These are phyloP conservation scores for Globisporangium okanoganense DNA, from an alignment of 352 stramenopile genomes.

Conservation along the genomic window DNA sequence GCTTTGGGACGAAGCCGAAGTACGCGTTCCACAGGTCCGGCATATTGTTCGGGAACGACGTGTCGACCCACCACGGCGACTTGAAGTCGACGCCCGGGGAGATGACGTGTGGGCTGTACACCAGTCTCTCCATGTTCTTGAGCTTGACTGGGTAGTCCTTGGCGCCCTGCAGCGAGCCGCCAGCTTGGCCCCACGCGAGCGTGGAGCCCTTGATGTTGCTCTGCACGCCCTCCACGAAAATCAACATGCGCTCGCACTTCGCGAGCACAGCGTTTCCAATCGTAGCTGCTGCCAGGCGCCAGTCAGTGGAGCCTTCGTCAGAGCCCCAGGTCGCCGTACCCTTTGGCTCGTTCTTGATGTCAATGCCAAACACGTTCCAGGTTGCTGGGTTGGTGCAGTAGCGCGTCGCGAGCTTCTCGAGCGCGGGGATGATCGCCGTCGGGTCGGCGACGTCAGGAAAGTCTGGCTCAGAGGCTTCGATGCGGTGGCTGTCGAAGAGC, in stretches of 20 bases:
- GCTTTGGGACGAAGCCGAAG: constrained; percentile 61
- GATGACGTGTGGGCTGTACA: constrained; percentile 68
- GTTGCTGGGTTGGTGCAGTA: constrained; percentile 57
- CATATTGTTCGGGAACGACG: constrained; percentile 67
- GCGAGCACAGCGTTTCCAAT: constrained; percentile 69
- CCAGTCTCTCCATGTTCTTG: constrained; percentile 62
- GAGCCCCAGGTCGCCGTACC: constrained; percentile 62
- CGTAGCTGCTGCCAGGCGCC: constrained; percentile 49
- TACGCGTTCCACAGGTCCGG: constrained; percentile 55
- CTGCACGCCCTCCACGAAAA: constrained; percentile 77
- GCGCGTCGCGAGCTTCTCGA: constrained; percentile 47
- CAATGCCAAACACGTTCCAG: constrained; percentile 74
- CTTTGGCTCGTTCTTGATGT: constrained; percentile 81
- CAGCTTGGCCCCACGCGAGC: constrained; percentile 55
- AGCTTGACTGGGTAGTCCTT: constrained; percentile 63
- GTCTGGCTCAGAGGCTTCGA: constrained; percentile 45
- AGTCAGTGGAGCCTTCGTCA: constrained; percentile 59
- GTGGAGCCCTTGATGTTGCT: constrained; percentile 57
- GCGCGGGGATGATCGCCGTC: constrained; percentile 46
- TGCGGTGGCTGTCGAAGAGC: constrained; percentile 66
- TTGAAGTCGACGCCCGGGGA: constrained; percentile 62
- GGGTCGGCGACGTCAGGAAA: constrained; percentile 58
- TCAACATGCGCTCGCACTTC: constrained; percentile 51
- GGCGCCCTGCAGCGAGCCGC: constrained; percentile 50
- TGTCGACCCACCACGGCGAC: constrained; percentile 55